Evolutionary conservation across 345 rosid species (phyloP).

Genomic region (Hevea brasiliensis): DNA sequence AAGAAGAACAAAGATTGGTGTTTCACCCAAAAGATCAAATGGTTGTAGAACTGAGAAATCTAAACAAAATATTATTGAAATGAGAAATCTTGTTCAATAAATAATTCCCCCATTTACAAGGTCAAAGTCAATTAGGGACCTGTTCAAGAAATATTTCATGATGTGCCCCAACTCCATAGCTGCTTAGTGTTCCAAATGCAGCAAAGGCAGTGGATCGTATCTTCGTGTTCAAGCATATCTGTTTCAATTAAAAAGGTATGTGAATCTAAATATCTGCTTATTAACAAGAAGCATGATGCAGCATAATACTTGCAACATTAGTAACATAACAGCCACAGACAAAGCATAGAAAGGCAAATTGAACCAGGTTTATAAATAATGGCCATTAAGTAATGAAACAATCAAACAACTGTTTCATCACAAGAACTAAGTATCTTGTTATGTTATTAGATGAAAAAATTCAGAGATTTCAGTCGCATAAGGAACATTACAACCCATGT

Average conservation of each 20-base stretch:
- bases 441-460: no score
- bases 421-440: not conserved
- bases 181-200: slow-evolving; percentile 86
- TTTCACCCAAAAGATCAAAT: not conserved
- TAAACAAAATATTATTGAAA: not conserved
- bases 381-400: not conserved
- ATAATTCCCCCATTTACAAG: not conserved
- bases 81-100: not conserved
- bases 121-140: slow-evolving; percentile 37
- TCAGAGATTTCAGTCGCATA: no score
- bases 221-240: slow-evolving; percentile 74
- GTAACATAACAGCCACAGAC: not conserved
- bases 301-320: not conserved
- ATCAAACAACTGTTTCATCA: not conserved
- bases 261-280: not conserved
- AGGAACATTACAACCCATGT: no score
- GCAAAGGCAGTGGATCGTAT: slow-evolving; percentile 86
- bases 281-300: not conserved
- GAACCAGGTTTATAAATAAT: not conserved
- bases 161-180: slow-evolving; percentile 64
- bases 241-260: slow-evolving; percentile 19
- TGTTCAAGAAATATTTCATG: slow-evolving; percentile 84
- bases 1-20: not conserved
- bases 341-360: not conserved
- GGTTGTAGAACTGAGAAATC: not conserved